Evolutionary conservation across 2,329 filamentous ascomycete genomes (phyloP), one percentile per base, ranked within the genome.

Genomic region (Hortaea werneckii): DNA sequence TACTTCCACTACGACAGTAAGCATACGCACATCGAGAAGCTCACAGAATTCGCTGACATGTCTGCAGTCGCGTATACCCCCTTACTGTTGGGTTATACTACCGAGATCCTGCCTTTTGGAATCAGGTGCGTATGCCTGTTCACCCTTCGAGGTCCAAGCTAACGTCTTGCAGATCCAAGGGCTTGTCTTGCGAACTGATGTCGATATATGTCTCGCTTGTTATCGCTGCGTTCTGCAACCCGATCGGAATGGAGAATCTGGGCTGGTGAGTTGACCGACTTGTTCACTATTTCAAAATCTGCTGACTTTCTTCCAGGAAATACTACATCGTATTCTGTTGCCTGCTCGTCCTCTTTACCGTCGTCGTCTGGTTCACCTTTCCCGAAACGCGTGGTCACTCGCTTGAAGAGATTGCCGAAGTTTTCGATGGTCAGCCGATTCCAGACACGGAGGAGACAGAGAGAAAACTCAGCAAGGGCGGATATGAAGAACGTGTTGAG

Each of bases 341-440:
- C 43, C 54, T 61, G n/a, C 50, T 62, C 44, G 54, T 52, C 11
- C 41, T 58, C 4, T 52, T 58, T 40, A 37, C 58, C 27, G 46
- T 45, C 8, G 48, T 55, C 27, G 58, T 53, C 2, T 62, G 54
- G 26, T 56, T 64, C 41, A 47, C 63, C 3, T 67, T 60, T 35
- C 56, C 55, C 0, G 57, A 62, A 29, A 58, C 55, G 5, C 48
- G 49, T 12, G 54, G 56, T 12, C 50, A 56, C 41, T 54, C 64
- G 20, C 58, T 72, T 8, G 69, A 72, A 52, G 67, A 72, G 49
- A 71, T 71, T 43, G 67, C 65, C 29, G 65, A 64, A 45, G 60
- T 67, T 41, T 71, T 70, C 44, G 68, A 71, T 43, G 58, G 58
- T 8, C 12, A 32, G n/a, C 42, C 49, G 11, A 20, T 42, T 10